Percentiles rank a stretch among this genome's conserved stretches.
These are phyloP conservation scores for Lachancea meyersii DNA, from an alignment of 805 yeast species.

Conservation along the genomic window DNA sequence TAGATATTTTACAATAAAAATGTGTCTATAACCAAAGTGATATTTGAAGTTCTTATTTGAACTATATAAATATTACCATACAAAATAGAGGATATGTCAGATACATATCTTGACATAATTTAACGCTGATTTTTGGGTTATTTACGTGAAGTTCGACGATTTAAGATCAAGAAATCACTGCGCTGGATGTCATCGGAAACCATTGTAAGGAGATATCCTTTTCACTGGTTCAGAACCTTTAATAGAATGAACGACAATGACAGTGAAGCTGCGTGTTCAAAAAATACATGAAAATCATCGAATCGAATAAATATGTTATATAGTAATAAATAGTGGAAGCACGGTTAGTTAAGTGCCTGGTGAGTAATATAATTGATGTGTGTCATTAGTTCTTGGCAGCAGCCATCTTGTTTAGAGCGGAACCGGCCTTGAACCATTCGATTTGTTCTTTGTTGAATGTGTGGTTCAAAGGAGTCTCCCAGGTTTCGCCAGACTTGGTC, in stretches of 20 bases:
- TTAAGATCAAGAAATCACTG: too few species aligned
- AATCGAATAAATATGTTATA: slow-evolving; percentile 4
- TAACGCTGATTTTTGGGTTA: too few species aligned
- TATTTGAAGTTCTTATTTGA: too few species aligned
- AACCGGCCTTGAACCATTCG: slow-evolving; percentile 98
- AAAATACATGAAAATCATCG: not conserved
- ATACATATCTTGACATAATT: too few species aligned
- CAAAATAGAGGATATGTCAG: too few species aligned
- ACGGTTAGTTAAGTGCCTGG: not conserved
- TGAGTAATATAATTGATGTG: too few species aligned
- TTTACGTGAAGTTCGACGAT: too few species aligned
- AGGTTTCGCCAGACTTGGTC: slow-evolving; percentile 67
- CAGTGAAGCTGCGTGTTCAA: not conserved
- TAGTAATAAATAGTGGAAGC: slow-evolving; percentile 4
- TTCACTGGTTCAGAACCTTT: not conserved
- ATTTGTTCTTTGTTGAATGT: slow-evolving; percentile 95
- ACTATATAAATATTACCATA: too few species aligned
- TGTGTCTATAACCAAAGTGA: too few species aligned
- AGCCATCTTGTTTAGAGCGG: slow-evolving; percentile 97
- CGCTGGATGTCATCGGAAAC: too few species aligned
- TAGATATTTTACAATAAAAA: too few species aligned
- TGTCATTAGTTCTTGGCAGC: slow-evolving; percentile 6
- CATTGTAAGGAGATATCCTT: too few species aligned
- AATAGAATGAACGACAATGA: not conserved
- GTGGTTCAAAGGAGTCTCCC: slow-evolving; percentile 91